Evolutionary conservation across 108 stramenopile genomes (phyloP).

Genomic region (Parietichytrium sp.): DNA sequence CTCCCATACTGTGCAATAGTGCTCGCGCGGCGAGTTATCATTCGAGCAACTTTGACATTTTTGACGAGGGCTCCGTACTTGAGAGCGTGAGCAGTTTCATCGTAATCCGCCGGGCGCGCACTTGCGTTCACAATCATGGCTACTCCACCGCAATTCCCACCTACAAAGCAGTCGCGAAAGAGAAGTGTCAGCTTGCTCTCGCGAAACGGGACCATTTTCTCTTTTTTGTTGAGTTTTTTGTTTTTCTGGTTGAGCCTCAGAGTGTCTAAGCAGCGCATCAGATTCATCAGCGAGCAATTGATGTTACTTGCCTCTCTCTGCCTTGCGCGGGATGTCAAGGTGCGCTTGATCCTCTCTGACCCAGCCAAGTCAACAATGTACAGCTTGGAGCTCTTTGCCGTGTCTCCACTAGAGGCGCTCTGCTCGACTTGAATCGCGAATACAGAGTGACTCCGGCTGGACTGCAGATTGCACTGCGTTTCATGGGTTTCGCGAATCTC

Average conservation of each 20-base stretch:
- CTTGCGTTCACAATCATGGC: slow-evolving; percentile 89
- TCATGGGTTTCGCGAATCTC: slow-evolving; percentile 46
- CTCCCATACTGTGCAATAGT: not conserved
- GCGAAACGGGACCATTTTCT: slow-evolving; percentile 80
- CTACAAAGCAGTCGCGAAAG: slow-evolving; percentile 85
- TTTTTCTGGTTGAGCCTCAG: slow-evolving; percentile 69
- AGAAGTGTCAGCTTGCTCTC: slow-evolving; percentile 94
- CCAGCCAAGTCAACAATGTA: slow-evolving; percentile 98
- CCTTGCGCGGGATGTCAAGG: slow-evolving; percentile 66
- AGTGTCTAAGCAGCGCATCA: slow-evolving; percentile 87
- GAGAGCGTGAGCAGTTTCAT: slow-evolving; percentile 88
- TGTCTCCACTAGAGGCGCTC: not conserved
- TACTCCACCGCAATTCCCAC: slow-evolving; percentile 52
- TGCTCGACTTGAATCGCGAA: slow-evolving; percentile 42
- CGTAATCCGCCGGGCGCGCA: slow-evolving; percentile 77
- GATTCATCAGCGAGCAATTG: slow-evolving; percentile 91
- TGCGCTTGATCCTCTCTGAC: slow-evolving; percentile 83
- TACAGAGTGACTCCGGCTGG: slow-evolving; percentile 87
- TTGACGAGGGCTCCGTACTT: slow-evolving; percentile 74
- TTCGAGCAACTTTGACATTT: slow-evolving; percentile 51
- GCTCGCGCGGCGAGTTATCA: not conserved
- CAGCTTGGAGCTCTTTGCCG: slow-evolving; percentile 42
- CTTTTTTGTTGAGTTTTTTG: slow-evolving; percentile 32
- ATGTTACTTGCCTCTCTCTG: slow-evolving; percentile 90
- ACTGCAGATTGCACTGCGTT: slow-evolving; percentile 83